phyloP scores from a whole-genome alignment of 148 eudicot genomes.

The Suaeda aralocaspica region DNA sequence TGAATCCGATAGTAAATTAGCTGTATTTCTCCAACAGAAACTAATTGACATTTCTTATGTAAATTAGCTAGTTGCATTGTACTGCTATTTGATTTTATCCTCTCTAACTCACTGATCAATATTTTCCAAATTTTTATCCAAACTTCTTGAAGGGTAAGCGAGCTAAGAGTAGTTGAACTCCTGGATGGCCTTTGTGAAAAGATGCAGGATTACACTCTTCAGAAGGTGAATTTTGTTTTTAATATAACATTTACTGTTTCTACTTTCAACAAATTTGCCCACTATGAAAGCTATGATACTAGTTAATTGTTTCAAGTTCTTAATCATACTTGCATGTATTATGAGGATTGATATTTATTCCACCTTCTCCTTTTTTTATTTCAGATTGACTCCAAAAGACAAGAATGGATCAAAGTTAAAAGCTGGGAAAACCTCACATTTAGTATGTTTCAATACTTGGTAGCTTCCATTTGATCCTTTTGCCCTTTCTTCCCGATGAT shows the following conservation, averaged over 20 bases:
- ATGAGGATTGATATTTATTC: not conserved
- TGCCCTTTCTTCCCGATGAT: not conserved
- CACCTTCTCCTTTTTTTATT: conserved; percentile 11
- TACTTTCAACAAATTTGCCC: conserved; percentile 4
- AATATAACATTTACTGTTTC: not conserved
- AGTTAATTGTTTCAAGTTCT: not conserved
- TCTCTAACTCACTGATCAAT: not conserved
- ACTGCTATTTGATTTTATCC: not conserved
- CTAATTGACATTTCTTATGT: not conserved
- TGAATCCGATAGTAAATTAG: too few species aligned
- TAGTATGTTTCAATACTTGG: conserved; percentile 42
- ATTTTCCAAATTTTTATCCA: not conserved
- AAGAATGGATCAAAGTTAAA: conserved; percentile 72
- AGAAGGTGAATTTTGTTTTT: conserved; percentile 46
- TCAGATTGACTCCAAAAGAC: conserved; percentile 53
- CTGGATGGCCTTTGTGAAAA: conserved; percentile 96
- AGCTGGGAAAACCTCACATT: conserved; percentile 68
- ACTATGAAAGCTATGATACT: too few species aligned
- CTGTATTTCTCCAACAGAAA: not conserved
- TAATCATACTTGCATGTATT: not conserved
- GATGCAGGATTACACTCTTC: conserved; percentile 90
- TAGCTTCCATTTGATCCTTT: conserved; percentile 7
- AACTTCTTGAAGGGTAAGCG: conserved; percentile 61
- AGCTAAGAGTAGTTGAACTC: conserved; percentile 91
- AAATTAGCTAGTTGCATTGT: not conserved